phyloP scores from a whole-genome alignment of 2,329 filamentous ascomycete genomes.

The Cladosporium sp. region DNA sequence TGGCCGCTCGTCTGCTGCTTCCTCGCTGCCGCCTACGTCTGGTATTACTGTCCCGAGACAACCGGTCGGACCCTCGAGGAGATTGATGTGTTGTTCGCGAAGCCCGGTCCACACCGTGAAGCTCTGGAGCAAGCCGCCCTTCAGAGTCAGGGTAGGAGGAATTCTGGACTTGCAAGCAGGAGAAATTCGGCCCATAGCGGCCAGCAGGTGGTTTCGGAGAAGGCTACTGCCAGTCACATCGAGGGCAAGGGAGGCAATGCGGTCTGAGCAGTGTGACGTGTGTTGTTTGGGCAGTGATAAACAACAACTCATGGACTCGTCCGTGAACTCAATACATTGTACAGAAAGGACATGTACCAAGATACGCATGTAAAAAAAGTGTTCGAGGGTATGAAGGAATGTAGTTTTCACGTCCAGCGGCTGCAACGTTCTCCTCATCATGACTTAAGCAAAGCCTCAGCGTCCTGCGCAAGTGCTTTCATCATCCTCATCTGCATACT shows the following conservation, averaged over 20 bases:
- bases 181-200: background rate
- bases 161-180: background rate
- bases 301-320: no score
- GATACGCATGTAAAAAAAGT: no score
- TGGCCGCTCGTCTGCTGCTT: conserved; percentile 34
- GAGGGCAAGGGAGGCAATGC: background rate
- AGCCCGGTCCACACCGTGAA: conserved; percentile 3
- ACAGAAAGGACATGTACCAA: no score
- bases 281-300: no score
- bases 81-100: conserved; percentile 20
- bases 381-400: no score
- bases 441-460: background rate
- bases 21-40: conserved; percentile 24
- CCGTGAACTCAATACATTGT: no score
- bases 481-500: conserved; percentile 9
- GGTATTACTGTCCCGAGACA: conserved; percentile 24
- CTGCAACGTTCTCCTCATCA: background rate
- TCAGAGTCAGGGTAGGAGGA: background rate
- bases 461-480: conserved; percentile 1
- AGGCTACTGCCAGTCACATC: background rate
- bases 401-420: background rate
- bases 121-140: conserved; percentile 1
- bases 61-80: conserved; percentile 19
- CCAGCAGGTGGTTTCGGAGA: background rate
- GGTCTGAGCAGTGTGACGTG: no score